Evolutionary conservation across 202 grass and related monocot species (phyloP).

Genomic region (Carex arenaria): DNA sequence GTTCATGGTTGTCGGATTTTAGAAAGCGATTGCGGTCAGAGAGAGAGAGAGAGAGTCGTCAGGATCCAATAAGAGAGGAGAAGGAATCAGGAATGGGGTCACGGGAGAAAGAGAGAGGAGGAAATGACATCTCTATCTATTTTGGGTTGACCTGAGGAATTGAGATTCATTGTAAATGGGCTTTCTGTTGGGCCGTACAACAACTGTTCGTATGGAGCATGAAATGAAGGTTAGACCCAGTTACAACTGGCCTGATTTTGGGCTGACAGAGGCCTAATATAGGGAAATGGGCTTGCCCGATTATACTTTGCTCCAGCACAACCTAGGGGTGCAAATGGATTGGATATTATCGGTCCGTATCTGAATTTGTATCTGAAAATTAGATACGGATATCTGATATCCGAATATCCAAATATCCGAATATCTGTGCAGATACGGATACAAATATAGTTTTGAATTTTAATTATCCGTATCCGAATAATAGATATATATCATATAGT

Average conservation of each 20-base stretch:
- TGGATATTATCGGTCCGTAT: too few species aligned
- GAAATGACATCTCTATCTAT: neutral
- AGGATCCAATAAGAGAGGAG: neutral
- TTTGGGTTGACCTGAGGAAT: conserved; percentile 17
- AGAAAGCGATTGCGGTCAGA: neutral
- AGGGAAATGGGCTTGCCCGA: too few species aligned
- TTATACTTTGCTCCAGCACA: too few species aligned
- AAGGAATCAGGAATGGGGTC: neutral
- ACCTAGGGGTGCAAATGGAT: too few species aligned
- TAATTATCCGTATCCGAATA: too few species aligned
- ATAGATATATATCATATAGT: too few species aligned
- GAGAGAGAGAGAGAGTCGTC: neutral
- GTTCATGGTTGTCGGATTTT: conserved; percentile 16
- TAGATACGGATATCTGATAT: too few species aligned
- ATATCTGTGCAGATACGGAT: too few species aligned
- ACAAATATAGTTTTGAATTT: too few species aligned
- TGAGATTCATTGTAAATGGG: neutral
- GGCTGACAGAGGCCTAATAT: neutral
- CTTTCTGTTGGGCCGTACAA: neutral
- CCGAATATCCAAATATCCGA: too few species aligned
- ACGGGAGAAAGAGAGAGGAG: neutral
- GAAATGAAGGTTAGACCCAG: neutral
- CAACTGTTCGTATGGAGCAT: neutral
- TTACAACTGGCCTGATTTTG: neutral
- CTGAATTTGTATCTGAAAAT: too few species aligned